Percentiles rank a stretch among this genome's conserved stretches.
Evolutionary conservation across 2,329 filamentous ascomycete species (phyloP).

Genomic region (Sporothrix sp.): DNA sequence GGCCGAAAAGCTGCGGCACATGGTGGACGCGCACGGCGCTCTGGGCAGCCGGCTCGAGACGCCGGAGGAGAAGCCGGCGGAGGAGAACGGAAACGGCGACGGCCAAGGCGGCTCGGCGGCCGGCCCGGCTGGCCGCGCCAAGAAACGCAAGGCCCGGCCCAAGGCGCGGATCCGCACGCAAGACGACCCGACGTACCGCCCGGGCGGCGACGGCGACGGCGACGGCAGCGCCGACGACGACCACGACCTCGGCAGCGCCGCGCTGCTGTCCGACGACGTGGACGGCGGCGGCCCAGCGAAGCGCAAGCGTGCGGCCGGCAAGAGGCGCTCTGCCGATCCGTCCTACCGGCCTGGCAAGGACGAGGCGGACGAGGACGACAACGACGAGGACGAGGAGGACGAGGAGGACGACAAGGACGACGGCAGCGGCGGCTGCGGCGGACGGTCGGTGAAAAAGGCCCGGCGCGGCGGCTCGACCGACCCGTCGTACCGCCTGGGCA

Average conservation of each 20-base stretch:
- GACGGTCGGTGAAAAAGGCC: not conserved
- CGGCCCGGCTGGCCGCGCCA: too few species aligned
- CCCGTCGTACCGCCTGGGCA: not conserved
- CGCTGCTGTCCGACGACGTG: not conserved
- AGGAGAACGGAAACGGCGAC: too few species aligned
- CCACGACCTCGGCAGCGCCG: not conserved
- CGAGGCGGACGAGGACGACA: not conserved
- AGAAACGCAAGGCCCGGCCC: slow-evolving; percentile 6
- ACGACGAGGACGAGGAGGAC: not conserved
- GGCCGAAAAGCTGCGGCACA: not conserved
- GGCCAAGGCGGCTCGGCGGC: too few species aligned
- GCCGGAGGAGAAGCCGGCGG: not conserved
- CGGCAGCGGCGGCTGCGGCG: not conserved
- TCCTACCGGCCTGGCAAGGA: not conserved
- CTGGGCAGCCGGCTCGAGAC: not conserved
- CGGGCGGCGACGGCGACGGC: not conserved
- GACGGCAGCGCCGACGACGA: too few species aligned
- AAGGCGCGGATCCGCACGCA: too few species aligned
- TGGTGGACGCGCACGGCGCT: not conserved
- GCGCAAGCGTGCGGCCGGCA: not conserved
- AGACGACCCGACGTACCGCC: slow-evolving; percentile 2
- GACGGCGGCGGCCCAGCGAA: not conserved
- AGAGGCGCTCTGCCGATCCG: not conserved
- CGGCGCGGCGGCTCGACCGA: not conserved
- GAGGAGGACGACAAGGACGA: not conserved